Evolutionary conservation across 345 rosid genomes (phyloP), one percentile per base, ranked within the genome.

Genomic region (Sisymbrium altissimum): DNA sequence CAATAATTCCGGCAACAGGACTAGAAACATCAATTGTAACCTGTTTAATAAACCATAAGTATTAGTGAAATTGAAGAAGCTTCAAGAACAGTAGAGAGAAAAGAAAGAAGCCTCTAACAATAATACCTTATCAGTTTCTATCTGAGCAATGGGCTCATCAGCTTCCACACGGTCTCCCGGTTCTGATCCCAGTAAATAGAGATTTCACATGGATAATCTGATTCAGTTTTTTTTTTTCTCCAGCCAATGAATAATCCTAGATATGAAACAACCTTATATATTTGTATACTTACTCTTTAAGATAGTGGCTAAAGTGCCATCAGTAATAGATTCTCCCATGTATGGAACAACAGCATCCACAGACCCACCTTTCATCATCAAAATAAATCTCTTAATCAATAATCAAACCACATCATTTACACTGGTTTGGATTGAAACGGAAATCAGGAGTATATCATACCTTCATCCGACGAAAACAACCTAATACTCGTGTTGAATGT

Each of bases 51-150:
- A 15, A 53, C 15, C 30, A 25, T 9, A 15, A 21, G 4, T 13
- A 44, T 6, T 25, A 44, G 27, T 44, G 18, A 1, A 7, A 35
- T 15, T 27, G 36, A 44, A 11, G 10, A 32, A 32, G 17, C 40
- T 17, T 46, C 56, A 43, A 64, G 59, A 69, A 27, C 13, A 25
- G 21, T 11, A 35, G 53, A 8, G 6, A 27, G 35, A 14, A 17
- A 33, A 19, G 27, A 38, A 38, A 15, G 55, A 57, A 25, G 7
- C 30, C 30, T 3, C 6, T 27, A 7, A 67, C 27, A 2, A 66
- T 36, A 11, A n/a, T 75, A 93, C 98, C 89, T 93, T 93, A 80
- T 93, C 97, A 2, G 98, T 93, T 77, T 93, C 98, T 55, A 93
- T 89, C 71, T 93, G 97, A 50, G 97, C 97, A 82, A 91, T 91